A percentile compares a stretch with the other conserved stretches of the same genome.
phyloP scores from a whole-genome alignment of 352 stramenopile genomes.

The Globisporangium paroecandrum region DNA sequence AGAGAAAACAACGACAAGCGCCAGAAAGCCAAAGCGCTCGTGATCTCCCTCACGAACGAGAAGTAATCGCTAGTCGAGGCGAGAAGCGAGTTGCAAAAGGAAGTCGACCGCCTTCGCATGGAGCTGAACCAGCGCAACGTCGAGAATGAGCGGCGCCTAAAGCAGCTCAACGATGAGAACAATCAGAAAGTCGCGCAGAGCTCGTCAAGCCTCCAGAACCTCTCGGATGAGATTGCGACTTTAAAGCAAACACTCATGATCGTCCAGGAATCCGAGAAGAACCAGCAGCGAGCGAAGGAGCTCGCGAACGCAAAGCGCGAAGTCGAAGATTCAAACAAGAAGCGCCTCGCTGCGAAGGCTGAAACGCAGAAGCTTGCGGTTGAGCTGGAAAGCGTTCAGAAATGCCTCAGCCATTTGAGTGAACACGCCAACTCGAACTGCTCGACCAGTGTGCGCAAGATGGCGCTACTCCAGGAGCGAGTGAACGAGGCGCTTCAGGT shows the following conservation, averaged over 20 bases:
- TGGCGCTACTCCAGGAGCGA: slow-evolving; percentile 55
- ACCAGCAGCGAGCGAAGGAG: slow-evolving; percentile 65
- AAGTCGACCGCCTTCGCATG: slow-evolving; percentile 71
- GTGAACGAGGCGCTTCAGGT: slow-evolving; percentile 66
- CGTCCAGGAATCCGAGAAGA: slow-evolving; percentile 67
- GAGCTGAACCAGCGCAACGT: slow-evolving; percentile 76
- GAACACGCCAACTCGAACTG: slow-evolving; percentile 56
- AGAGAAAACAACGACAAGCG: slow-evolving; percentile 65
- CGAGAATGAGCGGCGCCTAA: slow-evolving; percentile 60
- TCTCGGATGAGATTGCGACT: slow-evolving; percentile 56
- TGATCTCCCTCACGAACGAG: slow-evolving; percentile 61
- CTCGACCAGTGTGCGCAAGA: slow-evolving; percentile 54
- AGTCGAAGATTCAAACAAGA: slow-evolving; percentile 81
- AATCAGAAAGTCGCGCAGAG: slow-evolving; percentile 46
- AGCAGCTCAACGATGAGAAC: slow-evolving; percentile 57
- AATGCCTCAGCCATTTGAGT: slow-evolving; percentile 47
- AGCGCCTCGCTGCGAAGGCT: slow-evolving; percentile 71
- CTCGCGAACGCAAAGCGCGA: slow-evolving; percentile 61
- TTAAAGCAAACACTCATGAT: slow-evolving; percentile 57
- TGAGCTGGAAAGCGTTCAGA: slow-evolving; percentile 70
- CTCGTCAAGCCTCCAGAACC: slow-evolving; percentile 37
- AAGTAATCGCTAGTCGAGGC: slow-evolving; percentile 52
- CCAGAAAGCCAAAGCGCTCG: slow-evolving; percentile 66
- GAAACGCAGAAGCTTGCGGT: slow-evolving; percentile 78
- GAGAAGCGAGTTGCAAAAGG: slow-evolving; percentile 48